These are phyloP conservation scores for Clavulina sp. DNA, from an alignment of 768 basidiomycete species.

Conservation along the genomic window DNA sequence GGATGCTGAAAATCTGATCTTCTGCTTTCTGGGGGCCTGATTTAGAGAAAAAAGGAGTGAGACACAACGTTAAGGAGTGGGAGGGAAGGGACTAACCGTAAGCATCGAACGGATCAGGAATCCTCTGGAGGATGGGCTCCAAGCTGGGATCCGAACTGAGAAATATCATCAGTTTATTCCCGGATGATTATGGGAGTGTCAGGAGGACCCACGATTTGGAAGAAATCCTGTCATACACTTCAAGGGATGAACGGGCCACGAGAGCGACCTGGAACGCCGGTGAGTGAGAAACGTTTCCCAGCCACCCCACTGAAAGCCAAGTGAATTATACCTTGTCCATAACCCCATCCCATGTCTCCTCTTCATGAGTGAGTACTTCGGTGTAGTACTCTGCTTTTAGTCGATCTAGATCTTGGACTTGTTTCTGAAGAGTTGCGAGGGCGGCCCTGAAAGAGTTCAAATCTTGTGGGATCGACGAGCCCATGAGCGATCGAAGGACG, in stretches of 20 bases:
- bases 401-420: slow-evolving; percentile 82
- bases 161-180: slow-evolving; percentile 20
- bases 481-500: not conserved
- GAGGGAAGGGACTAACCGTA: slow-evolving; percentile 31
- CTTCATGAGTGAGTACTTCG: slow-evolving; percentile 81
- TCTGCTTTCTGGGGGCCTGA: slow-evolving; percentile 52
- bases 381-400: slow-evolving; percentile 72
- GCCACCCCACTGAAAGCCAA: not conserved
- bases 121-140: slow-evolving; percentile 75
- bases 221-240: slow-evolving; percentile 76
- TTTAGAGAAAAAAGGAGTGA: not conserved
- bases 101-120: slow-evolving; percentile 86
- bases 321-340: slow-evolving; percentile 46
- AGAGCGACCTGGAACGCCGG: slow-evolving; percentile 41
- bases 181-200: slow-evolving; percentile 5
- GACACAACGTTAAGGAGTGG: not conserved
- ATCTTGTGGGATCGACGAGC: slow-evolving; percentile 30
- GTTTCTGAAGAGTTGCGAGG: slow-evolving; percentile 58
- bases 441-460: slow-evolving; percentile 79
- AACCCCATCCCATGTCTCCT: slow-evolving; percentile 88
- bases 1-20: slow-evolving; percentile 84
- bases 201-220: slow-evolving; percentile 54
- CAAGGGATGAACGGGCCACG: slow-evolving; percentile 77
- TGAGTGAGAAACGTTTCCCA: not conserved
- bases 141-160: slow-evolving; percentile 63